Conservation (phyloP, 1,284 basidiomycete genomes). For the Trametes versicolor region DNA sequence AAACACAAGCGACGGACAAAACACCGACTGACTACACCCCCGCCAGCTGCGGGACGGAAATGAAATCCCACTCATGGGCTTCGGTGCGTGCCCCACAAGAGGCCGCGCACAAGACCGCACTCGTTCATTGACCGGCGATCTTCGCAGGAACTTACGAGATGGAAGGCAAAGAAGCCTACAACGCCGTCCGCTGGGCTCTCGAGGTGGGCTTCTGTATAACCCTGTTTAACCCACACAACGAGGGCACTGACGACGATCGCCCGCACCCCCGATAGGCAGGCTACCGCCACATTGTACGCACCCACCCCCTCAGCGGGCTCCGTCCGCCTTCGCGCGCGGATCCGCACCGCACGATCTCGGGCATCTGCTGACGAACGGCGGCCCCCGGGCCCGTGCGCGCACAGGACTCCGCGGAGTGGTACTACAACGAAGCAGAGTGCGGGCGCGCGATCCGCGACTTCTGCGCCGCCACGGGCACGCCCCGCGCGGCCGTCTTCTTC, state of each 20-base stretch:
- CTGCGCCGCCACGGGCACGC: slow-evolving; percentile 53
- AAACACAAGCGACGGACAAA: too few species aligned
- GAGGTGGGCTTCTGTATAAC: slow-evolving; percentile 52
- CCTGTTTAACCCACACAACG: slow-evolving; percentile 17
- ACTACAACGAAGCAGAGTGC: slow-evolving; percentile 73
- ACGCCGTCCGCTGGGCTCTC: slow-evolving; percentile 68
- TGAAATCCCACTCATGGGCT: slow-evolving; percentile 70
- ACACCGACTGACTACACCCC: background rate
- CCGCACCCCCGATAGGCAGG: slow-evolving; percentile 55
- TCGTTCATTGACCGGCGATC: slow-evolving; percentile 19
- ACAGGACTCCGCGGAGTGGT: slow-evolving; percentile 71
- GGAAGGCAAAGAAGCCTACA: slow-evolving; percentile 63
- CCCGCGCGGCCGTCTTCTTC: slow-evolving; percentile 70
- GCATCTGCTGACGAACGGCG: slow-evolving; percentile 8
- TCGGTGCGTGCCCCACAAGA: slow-evolving; percentile 53
- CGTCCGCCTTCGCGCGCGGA: slow-evolving; percentile 1
- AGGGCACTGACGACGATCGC: slow-evolving; percentile 10
- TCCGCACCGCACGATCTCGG: slow-evolving; percentile 5
- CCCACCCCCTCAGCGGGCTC: background rate
- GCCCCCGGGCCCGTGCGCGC: slow-evolving; percentile 13
- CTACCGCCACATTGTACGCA: slow-evolving; percentile 71
- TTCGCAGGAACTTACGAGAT: slow-evolving; percentile 72
- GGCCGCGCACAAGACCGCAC: slow-evolving; percentile 14
- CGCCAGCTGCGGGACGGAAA: slow-evolving; percentile 67
- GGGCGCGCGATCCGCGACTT: slow-evolving; percentile 70